A percentile compares a stretch with the other conserved stretches of the same genome.
Evolutionary conservation across 441 rosid species (phyloP).

Genomic region (Aleurites moluccanus): DNA sequence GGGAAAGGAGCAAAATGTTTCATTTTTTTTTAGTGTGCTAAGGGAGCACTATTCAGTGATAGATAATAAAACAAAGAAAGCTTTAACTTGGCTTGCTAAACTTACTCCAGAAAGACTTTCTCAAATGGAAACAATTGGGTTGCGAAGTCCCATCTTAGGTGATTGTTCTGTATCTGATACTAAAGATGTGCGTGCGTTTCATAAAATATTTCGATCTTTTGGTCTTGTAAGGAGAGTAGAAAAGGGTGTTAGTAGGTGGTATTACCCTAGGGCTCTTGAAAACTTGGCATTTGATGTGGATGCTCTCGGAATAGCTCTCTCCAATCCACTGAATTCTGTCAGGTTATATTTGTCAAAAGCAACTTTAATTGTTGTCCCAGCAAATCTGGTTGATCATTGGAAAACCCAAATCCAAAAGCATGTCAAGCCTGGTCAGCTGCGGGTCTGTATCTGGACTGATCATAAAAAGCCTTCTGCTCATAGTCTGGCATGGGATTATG

Average conservation of each 20-base stretch:
- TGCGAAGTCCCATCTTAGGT: constrained; percentile 61
- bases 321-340: constrained; percentile 70
- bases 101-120: constrained; percentile 70
- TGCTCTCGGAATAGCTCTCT: constrained; percentile 78
- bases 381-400: constrained; percentile 93
- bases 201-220: constrained; percentile 75
- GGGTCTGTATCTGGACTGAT: constrained; percentile 74
- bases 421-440: constrained; percentile 73
- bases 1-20: constrained; percentile 60
- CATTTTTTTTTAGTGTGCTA: constrained; percentile 70
- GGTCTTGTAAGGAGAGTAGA: constrained; percentile 70
- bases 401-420: constrained; percentile 81
- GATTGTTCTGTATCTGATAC: constrained; percentile 33
- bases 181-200: constrained; percentile 44
- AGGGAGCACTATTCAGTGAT: constrained; percentile 58
- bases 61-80: constrained; percentile 56
- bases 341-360: constrained; percentile 90
- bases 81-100: constrained; percentile 77
- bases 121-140: constrained; percentile 82
- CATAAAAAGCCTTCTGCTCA: constrained; percentile 66
- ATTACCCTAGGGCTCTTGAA: constrained; percentile 64
- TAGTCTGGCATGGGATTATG: constrained; percentile 95
- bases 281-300: constrained; percentile 84
- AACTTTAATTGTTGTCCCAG: constrained; percentile 83
- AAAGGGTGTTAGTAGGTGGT: constrained; percentile 71